Conservation (phyloP, 2,329 filamentous ascomycete genomes). For the Ophiosphaerella korrae region DNA sequence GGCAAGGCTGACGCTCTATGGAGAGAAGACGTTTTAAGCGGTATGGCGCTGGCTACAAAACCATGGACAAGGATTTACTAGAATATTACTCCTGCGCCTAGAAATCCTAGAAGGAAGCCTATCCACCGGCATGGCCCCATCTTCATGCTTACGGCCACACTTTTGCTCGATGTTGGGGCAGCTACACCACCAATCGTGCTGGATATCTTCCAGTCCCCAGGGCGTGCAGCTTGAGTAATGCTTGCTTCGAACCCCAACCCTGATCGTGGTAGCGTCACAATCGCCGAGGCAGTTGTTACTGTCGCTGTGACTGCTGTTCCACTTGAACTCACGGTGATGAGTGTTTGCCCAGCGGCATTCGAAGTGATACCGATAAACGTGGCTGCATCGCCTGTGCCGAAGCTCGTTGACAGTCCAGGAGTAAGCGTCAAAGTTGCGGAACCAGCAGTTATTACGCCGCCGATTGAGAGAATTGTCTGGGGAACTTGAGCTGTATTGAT, state of each 20-base stretch:
- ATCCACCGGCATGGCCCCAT: not conserved
- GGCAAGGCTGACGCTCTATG: no score
- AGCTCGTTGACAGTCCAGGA: conserved; percentile 32
- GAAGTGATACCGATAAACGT: conserved; percentile 33
- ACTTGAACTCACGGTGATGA: conserved; percentile 34
- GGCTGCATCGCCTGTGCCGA: conserved; percentile 23
- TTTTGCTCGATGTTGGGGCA: conserved; percentile 13
- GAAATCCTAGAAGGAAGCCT: no score
- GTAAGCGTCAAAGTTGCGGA: conserved; percentile 28
- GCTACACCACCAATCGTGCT: conserved; percentile 3
- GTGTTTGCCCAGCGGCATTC: conserved; percentile 27
- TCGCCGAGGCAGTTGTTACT: conserved; percentile 23
- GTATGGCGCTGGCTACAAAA: no score
- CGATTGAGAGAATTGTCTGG: conserved; percentile 7
- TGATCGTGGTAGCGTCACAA: conserved; percentile 22
- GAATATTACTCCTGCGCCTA: no score
- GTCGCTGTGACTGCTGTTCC: conserved; percentile 35
- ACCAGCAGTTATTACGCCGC: conserved; percentile 21
- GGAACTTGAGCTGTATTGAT: not conserved
- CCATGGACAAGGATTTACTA: no score
- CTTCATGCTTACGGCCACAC: conserved; percentile 1
- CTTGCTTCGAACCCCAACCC: conserved; percentile 29
- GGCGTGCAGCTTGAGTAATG: conserved; percentile 15
- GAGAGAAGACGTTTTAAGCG: no score
- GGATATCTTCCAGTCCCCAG: not conserved